Evolutionary conservation across 177 flowering plant genomes (phyloP).

Genomic region (Tripterygium wilfordii): DNA sequence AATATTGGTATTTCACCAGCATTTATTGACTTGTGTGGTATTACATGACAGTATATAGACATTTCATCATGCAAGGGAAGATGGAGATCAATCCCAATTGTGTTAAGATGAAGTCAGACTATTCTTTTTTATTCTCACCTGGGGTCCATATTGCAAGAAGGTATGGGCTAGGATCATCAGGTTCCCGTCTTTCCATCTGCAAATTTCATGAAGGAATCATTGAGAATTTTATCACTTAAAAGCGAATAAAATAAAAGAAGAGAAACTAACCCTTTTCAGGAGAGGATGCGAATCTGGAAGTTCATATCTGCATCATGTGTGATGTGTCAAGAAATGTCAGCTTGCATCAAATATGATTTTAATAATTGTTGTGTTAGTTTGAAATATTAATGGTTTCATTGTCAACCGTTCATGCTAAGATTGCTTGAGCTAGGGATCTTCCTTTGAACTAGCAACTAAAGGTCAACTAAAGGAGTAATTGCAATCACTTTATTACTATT

Average conservation of each 20-base stretch:
- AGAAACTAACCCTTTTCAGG: slow-evolving; percentile 51
- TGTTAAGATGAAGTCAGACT: neutral
- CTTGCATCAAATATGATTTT: neutral
- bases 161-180: slow-evolving; percentile 72
- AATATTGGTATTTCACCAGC: no score
- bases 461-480: no score
- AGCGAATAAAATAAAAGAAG: neutral
- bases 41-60: neutral
- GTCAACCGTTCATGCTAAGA: no score
- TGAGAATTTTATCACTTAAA: neutral
- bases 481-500: no score
- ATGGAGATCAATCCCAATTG: no score
- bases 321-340: slow-evolving; percentile 9
- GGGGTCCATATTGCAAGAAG: slow-evolving; percentile 79
- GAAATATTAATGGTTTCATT: no score
- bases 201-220: neutral
- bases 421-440: no score
- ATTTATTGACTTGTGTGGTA: neutral
- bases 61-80: no score
- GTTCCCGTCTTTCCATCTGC: slow-evolving; percentile 60
- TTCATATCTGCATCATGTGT: slow-evolving; percentile 71
- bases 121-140: slow-evolving; percentile 23
- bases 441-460: no score
- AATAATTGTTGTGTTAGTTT: no score
- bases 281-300: slow-evolving; percentile 94